These are phyloP conservation scores for Collybiopsis confluens DNA, from an alignment of 768 basidiomycete genomes.

Conservation along the genomic window DNA sequence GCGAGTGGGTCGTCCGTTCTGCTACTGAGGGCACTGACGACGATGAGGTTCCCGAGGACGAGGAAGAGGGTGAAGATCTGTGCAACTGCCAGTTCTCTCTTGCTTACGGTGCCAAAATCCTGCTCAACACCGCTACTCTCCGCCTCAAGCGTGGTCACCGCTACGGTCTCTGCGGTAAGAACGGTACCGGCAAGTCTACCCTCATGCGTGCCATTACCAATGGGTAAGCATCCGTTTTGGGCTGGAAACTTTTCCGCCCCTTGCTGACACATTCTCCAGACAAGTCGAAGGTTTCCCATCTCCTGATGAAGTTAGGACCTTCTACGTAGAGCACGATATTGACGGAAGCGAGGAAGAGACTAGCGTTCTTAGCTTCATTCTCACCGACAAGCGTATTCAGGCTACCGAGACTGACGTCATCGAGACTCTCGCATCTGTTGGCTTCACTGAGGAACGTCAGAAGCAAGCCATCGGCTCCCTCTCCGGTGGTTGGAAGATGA, in stretches of 20 bases:
- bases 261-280: constrained; percentile 30
- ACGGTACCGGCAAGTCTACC: constrained; percentile 97
- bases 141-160: constrained; percentile 98
- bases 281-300: constrained; percentile 99
- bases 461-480: constrained; percentile 79
- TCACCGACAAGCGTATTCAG: constrained; percentile 78
- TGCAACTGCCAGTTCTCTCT: constrained; percentile 99
- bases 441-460: constrained; percentile 88
- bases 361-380: constrained; percentile 84
- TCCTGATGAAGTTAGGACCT: constrained; percentile 94
- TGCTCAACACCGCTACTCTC: constrained; percentile 93
- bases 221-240: constrained; percentile 36
- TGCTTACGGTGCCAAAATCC: constrained; percentile 97
- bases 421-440: constrained; percentile 83
- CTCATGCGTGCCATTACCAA: constrained; percentile 93
- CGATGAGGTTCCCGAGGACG: constrained; percentile 70
- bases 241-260: constrained; percentile 8
- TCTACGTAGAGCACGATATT: constrained; percentile 99
- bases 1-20: constrained; percentile 88
- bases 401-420: constrained; percentile 66
- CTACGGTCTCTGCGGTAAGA: constrained; percentile 97
- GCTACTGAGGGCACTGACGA: constrained; percentile 75
- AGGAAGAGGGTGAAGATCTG: constrained; percentile 97
- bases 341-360: constrained; percentile 93
- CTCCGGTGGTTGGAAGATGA: constrained; percentile 99